Conservation (phyloP, 441 rosid genomes). For the Omphalea diandra region DNA sequence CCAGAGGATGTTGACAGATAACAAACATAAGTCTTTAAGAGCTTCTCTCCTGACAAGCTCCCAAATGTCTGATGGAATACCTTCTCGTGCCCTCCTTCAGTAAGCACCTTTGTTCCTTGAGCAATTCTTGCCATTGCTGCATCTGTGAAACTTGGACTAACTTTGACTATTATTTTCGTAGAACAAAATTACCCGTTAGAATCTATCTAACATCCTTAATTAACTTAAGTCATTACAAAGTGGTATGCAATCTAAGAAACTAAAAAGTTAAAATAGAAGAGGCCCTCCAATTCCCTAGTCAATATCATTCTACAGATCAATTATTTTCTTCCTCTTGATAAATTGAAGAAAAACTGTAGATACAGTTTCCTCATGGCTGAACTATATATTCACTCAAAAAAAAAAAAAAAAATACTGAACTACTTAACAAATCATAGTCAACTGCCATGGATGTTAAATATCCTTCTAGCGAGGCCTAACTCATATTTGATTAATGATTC, state of each 20-base stretch:
- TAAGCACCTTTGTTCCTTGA: constrained; percentile 67
- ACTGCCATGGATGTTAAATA: not conserved
- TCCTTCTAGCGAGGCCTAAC: not conserved
- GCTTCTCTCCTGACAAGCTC: constrained; percentile 55
- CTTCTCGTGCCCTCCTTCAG: constrained; percentile 80
- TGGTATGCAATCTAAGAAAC: not conserved
- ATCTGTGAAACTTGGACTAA: constrained; percentile 61
- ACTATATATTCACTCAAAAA: not conserved
- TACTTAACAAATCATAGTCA: too few species aligned
- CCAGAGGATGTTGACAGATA: constrained; percentile 74
- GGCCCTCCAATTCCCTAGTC: not conserved
- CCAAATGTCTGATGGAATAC: constrained; percentile 67
- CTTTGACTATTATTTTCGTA: constrained; percentile 44
- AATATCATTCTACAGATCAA: not conserved
- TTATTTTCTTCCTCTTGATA: not conserved
- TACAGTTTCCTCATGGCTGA: not conserved
- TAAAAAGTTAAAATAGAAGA: not conserved
- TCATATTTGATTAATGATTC: not conserved
- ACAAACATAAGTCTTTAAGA: constrained; percentile 69
- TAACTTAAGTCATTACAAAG: not conserved
- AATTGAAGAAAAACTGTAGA: not conserved
- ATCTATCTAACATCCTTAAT: not conserved
- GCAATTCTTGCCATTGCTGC: constrained; percentile 78
- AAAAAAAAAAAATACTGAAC: too few species aligned
- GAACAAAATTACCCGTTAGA: not conserved